These are phyloP conservation scores for Trichoderma erinaceum DNA, from an alignment of 495 filamentous ascomycete species.

Conservation along the genomic window DNA sequence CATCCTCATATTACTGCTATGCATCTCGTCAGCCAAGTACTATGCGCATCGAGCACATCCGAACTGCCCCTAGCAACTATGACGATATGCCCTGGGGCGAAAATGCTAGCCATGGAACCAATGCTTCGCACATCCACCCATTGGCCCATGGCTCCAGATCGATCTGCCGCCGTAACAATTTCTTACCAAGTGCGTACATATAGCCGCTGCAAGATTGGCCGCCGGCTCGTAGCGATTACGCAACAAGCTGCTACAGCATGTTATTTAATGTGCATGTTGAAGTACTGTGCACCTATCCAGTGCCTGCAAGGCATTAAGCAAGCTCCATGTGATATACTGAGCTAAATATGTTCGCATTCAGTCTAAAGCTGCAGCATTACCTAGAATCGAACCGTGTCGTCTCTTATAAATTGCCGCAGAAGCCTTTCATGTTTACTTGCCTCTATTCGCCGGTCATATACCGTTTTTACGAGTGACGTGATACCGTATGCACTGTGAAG, in stretches of 20 bases:
- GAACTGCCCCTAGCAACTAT: too few relatives aligned
- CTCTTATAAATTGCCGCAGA: neutral
- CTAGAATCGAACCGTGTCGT: slow-evolving; percentile 3
- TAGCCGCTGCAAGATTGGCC: neutral
- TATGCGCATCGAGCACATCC: neutral
- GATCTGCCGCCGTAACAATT: neutral
- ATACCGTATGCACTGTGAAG: neutral
- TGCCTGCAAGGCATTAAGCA: neutral
- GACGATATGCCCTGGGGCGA: too few relatives aligned
- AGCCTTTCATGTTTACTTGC: neutral
- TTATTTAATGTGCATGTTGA: too few relatives aligned
- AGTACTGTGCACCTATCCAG: neutral
- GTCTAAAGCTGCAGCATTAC: neutral
- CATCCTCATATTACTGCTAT: too few relatives aligned
- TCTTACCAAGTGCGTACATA: neutral
- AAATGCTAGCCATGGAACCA: neutral
- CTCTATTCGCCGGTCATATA: neutral
- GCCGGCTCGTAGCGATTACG: neutral
- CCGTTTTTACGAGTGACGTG: neutral
- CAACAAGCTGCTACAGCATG: too few relatives aligned
- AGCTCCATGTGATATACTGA: neutral
- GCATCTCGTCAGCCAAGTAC: neutral
- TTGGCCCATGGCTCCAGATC: neutral
- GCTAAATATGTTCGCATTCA: neutral
- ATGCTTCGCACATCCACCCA: neutral